phyloP scores from a whole-genome alignment of 208 protist genomes.

The Crithidia thermophila region DNA sequence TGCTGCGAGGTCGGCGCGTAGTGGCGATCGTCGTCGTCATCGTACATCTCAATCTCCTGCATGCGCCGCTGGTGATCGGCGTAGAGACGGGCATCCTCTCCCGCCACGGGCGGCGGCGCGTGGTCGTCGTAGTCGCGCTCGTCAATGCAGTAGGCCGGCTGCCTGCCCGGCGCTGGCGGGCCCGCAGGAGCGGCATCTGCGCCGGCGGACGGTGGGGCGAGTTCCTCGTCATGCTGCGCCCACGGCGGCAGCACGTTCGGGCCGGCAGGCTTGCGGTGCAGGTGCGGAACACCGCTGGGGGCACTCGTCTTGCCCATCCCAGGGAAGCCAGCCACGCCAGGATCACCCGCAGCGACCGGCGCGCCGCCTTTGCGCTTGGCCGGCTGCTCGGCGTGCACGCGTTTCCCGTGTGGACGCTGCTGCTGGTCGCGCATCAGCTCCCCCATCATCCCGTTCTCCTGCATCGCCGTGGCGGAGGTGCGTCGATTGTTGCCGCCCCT shows the following conservation, averaged over 20 bases:
- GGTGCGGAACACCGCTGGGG: slow-evolving; percentile 17
- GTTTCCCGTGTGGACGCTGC: slow-evolving; percentile 12
- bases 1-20: not conserved
- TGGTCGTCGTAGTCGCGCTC: slow-evolving; percentile 27
- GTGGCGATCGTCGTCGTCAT: slow-evolving; percentile 11
- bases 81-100: not conserved
- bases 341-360: slow-evolving; percentile 8
- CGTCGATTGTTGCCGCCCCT: not conserved
- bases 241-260: slow-evolving; percentile 23
- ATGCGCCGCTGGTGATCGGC: slow-evolving; percentile 4
- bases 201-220: too few relatives aligned
- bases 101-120: not conserved
- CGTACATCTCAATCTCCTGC: slow-evolving; percentile 30
- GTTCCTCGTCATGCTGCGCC: slow-evolving; percentile 10
- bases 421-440: slow-evolving; percentile 31
- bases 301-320: slow-evolving; percentile 41
- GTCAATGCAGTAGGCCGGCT: slow-evolving; percentile 12
- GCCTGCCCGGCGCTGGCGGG: not conserved
- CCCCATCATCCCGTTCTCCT: slow-evolving; percentile 33
- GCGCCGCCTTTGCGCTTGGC: not conserved
- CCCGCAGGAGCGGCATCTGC: not conserved
- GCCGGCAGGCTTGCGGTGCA: slow-evolving; percentile 27
- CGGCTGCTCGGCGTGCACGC: slow-evolving; percentile 4
- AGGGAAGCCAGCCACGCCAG: slow-evolving; percentile 39
- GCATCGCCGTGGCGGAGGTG: not conserved